phyloP scores from a whole-genome alignment of 805 yeast species.

The Candida chilensis region DNA sequence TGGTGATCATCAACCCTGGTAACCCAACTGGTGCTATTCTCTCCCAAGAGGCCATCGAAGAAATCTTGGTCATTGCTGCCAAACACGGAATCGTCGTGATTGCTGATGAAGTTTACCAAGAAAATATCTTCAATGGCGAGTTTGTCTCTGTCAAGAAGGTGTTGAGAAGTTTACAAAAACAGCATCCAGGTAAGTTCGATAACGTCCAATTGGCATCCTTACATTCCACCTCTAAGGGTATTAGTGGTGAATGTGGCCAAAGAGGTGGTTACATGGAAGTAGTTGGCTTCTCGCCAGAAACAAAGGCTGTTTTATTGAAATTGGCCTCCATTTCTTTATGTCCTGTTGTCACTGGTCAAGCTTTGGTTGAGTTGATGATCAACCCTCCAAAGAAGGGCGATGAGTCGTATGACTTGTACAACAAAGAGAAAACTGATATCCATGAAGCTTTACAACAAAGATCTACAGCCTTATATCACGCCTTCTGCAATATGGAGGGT shows the following conservation, averaged over 20 bases:
- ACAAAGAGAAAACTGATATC: slow-evolving; percentile 51
- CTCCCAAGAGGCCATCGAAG: slow-evolving; percentile 53
- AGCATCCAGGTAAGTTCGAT: slow-evolving; percentile 45
- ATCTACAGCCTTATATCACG: slow-evolving; percentile 53
- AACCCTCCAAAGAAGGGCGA: slow-evolving; percentile 83
- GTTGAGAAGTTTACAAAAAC: slow-evolving; percentile 49
- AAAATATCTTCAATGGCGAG: slow-evolving; percentile 74
- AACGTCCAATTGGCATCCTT: slow-evolving; percentile 85
- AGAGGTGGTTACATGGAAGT: slow-evolving; percentile 98
- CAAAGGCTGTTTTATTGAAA: slow-evolving; percentile 66
- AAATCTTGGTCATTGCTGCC: slow-evolving; percentile 73
- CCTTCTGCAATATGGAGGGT: slow-evolving; percentile 74
- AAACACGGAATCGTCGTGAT: slow-evolving; percentile 76
- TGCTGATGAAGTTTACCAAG: slow-evolving; percentile 98
- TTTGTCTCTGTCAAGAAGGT: slow-evolving; percentile 83
- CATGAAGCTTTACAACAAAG: slow-evolving; percentile 55
- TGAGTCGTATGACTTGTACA: slow-evolving; percentile 60
- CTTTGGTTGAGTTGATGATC: slow-evolving; percentile 85
- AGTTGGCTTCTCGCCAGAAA: slow-evolving; percentile 66
- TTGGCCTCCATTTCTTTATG: slow-evolving; percentile 87
- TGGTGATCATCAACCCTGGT: slow-evolving; percentile 96
- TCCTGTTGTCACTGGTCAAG: slow-evolving; percentile 94
- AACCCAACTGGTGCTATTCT: slow-evolving; percentile 95
- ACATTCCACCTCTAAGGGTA: slow-evolving; percentile 97
- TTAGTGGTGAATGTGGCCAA: slow-evolving; percentile 98